These are phyloP conservation scores for Phaffomyces thermotolerans DNA, from an alignment of 805 yeast genomes.

Conservation along the genomic window DNA sequence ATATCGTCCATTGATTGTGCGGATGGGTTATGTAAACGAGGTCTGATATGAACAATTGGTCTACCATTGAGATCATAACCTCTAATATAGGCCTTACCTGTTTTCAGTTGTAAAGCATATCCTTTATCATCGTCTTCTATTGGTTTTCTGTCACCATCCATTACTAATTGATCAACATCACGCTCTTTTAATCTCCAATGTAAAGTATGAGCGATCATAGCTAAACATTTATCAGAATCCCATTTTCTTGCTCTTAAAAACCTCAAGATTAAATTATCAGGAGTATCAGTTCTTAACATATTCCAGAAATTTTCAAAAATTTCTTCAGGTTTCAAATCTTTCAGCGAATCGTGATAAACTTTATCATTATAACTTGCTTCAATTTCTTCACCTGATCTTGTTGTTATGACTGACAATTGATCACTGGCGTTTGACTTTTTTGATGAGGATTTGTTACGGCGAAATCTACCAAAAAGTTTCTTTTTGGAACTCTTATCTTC, in stretches of 20 bases:
- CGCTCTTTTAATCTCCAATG: constrained; percentile 66
- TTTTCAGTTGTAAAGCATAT: constrained; percentile 34
- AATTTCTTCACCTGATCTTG: constrained; percentile 24
- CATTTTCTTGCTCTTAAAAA: constrained; percentile 85
- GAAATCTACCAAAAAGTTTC: constrained; percentile 22
- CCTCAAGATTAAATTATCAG: constrained; percentile 72
- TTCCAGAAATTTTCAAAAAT: constrained; percentile 48
- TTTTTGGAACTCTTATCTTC: constrained; percentile 12
- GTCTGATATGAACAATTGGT: constrained; percentile 78
- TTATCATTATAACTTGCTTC: constrained; percentile 28
- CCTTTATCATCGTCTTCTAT: constrained; percentile 39
- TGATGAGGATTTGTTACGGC: constrained; percentile 9
- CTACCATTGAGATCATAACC: constrained; percentile 70
- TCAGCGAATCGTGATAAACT: constrained; percentile 41
- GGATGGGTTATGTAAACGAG: constrained; percentile 62
- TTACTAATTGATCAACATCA: constrained; percentile 53
- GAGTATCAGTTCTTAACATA: constrained; percentile 65
- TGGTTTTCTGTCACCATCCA: constrained; percentile 64
- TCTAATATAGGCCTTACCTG: constrained; percentile 64
- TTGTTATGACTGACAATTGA: constrained; percentile 16
- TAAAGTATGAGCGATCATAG: constrained; percentile 67
- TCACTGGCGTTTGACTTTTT: constrained; percentile 7
- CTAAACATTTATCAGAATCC: constrained; percentile 58
- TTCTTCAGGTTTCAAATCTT: constrained; percentile 44
- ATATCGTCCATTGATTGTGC: constrained; percentile 67